Conservation (phyloP, 305 asterid genomes). For the Fraxinus sp. region DNA sequence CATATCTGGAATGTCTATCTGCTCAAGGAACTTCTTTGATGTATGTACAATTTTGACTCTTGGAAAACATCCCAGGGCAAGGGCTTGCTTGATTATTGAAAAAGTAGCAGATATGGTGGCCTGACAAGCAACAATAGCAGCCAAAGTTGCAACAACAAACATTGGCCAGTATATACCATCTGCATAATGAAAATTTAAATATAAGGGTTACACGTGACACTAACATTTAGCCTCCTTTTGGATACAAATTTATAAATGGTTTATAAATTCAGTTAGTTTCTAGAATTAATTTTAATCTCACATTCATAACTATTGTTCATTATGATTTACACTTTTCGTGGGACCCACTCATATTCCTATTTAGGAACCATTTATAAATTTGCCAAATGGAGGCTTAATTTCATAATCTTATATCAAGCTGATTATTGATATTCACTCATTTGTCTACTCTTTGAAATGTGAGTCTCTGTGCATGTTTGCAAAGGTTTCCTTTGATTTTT, state of each 20-base stretch:
- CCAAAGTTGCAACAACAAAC: slow-evolving; percentile 75
- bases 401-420: neutral
- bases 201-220: neutral
- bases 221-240: neutral
- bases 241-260: too few species aligned
- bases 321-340: too few species aligned
- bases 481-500: neutral
- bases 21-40: slow-evolving; percentile 85
- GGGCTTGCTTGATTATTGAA: slow-evolving; percentile 92
- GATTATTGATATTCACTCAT: neutral
- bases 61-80: slow-evolving; percentile 87
- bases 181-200: slow-evolving; percentile 31
- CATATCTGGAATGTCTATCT: slow-evolving; percentile 84
- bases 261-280: too few species aligned
- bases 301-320: too few species aligned
- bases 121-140: slow-evolving; percentile 94
- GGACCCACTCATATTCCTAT: too few species aligned
- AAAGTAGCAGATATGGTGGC: slow-evolving; percentile 90
- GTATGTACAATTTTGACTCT: slow-evolving; percentile 92
- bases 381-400: neutral
- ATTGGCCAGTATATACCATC: slow-evolving; percentile 86
- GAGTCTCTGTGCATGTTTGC: neutral
- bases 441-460: neutral
- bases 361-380: too few species aligned
- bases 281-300: too few species aligned